Evolutionary conservation across 2,329 filamentous ascomycete species (phyloP), one percentile per base, ranked within the genome.

Genomic region (Xylariaceae sp.): DNA sequence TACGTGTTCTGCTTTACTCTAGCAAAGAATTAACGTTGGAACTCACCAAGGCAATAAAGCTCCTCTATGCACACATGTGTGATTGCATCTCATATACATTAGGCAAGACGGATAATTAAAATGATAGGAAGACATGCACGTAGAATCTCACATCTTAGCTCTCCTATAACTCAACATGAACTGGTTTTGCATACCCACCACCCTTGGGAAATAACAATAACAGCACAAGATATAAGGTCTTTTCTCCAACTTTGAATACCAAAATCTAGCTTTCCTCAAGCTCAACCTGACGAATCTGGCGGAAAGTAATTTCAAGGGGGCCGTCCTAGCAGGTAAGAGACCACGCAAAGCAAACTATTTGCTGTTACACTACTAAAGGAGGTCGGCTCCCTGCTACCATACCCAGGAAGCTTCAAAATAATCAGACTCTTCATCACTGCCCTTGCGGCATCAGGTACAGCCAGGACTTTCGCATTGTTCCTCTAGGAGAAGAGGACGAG

Each of bases 361-460:
- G 64, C 75, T 4, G 70, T 73, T n/a, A 63, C 71, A 0, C 55
- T 76, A 19, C 63, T 76, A 39, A 68, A 63, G 39, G 51, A 59
- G 0, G 57, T 65, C 2, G 73, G 65, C 1, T 67, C 56, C 0
- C 54, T 77, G 12, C 61, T 61, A 2, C 62, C 72, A 13, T 61
- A 56, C 4, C 60, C 27, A 63, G 57, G 0, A 61, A 74, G 3
- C 44, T 76, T 4, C 62, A 62, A 9, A 70, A 63, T 5, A 69
- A 65, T 0, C 64, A 74, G 27, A 67, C 78, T 26, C 59, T 62
- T 1, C 57, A 69, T 29, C 57, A 57, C 12, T 78, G 74, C 50
- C 55, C 66, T 13, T 76, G 69, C 41, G 70, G 73, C 3, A 60
- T 75, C 34, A 76, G 76, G 57, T 76, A 70, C 60, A 77, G 77